These are phyloP conservation scores for Gynochthodes officinalis DNA, from an alignment of 257 asterid genomes.

Conservation along the genomic window DNA sequence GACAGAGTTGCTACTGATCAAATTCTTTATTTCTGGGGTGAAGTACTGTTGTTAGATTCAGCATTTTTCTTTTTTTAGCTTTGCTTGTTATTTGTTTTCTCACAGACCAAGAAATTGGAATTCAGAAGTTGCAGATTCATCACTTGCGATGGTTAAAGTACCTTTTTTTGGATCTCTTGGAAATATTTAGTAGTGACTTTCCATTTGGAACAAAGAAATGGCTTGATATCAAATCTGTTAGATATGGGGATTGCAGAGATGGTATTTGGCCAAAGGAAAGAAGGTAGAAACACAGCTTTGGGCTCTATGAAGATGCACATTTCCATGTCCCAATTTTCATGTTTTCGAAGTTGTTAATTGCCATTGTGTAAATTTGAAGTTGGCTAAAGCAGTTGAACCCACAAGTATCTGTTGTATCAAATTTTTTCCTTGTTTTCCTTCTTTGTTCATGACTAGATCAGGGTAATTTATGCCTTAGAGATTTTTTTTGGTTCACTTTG, in stretches of 20 bases:
- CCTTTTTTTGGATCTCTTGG: background rate
- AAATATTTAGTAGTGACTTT: background rate
- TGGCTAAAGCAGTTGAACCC: background rate
- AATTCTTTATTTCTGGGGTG: conserved; percentile 21
- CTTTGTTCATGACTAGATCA: background rate
- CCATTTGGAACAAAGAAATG: background rate
- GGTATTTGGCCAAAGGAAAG: background rate
- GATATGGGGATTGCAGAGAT: background rate
- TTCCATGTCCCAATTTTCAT: background rate
- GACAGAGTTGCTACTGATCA: conserved; percentile 10
- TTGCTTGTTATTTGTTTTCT: conserved; percentile 7
- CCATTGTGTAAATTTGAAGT: background rate
- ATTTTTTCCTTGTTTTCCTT: background rate
- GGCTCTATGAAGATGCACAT: background rate
- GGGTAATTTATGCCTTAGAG: background rate
- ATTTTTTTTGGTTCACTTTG: background rate
- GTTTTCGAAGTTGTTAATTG: background rate
- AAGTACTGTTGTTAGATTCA: conserved; percentile 4
- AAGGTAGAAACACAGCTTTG: background rate
- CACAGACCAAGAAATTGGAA: background rate
- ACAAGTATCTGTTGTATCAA: background rate
- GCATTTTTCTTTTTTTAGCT: background rate
- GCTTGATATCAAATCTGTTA: background rate
- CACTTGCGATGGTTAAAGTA: background rate
- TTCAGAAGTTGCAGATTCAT: conserved; percentile 3